Conservation (phyloP, 1,284 basidiomycete species). For the Cryptococcus floricola region DNA sequence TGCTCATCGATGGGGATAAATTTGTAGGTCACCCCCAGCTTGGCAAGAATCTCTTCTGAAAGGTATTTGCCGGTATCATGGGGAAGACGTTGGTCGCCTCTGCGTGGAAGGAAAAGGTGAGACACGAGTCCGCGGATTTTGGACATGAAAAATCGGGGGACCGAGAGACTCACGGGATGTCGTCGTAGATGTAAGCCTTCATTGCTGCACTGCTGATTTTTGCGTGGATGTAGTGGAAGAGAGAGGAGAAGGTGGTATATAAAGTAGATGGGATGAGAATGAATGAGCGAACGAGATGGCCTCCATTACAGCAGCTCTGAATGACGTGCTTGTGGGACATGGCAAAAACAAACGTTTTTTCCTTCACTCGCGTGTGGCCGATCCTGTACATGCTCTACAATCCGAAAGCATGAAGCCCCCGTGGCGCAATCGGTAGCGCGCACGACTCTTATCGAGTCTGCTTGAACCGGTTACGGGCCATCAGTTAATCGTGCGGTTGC, state of each 20-base stretch:
- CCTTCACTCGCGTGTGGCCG: too few relatives aligned
- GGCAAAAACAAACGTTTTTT: background rate
- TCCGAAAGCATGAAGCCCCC: background rate
- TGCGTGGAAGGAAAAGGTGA: slow-evolving; percentile 5
- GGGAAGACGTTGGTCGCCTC: slow-evolving; percentile 68
- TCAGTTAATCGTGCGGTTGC: too few relatives aligned
- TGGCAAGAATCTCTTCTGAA: slow-evolving; percentile 52
- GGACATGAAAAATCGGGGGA: background rate
- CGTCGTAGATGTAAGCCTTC: slow-evolving; percentile 78
- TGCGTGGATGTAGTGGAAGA: too few relatives aligned
- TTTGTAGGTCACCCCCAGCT: slow-evolving; percentile 63
- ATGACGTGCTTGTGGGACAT: background rate
- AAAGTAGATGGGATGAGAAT: slow-evolving; percentile 5
- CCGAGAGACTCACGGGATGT: slow-evolving; percentile 51
- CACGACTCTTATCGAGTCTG: too few relatives aligned
- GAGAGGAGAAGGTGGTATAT: background rate
- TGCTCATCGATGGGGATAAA: slow-evolving; percentile 58
- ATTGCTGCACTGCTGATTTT: slow-evolving; percentile 47
- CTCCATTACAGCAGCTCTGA: background rate
- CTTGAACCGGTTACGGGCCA: too few relatives aligned
- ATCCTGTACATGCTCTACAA: too few relatives aligned
- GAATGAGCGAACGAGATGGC: slow-evolving; percentile 7
- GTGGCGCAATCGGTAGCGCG: too few relatives aligned
- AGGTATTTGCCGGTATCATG: slow-evolving; percentile 66
- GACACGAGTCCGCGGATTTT: background rate